Conservation (phyloP, 129 eudicot genomes). For the Tanacetum coccineum region DNA sequence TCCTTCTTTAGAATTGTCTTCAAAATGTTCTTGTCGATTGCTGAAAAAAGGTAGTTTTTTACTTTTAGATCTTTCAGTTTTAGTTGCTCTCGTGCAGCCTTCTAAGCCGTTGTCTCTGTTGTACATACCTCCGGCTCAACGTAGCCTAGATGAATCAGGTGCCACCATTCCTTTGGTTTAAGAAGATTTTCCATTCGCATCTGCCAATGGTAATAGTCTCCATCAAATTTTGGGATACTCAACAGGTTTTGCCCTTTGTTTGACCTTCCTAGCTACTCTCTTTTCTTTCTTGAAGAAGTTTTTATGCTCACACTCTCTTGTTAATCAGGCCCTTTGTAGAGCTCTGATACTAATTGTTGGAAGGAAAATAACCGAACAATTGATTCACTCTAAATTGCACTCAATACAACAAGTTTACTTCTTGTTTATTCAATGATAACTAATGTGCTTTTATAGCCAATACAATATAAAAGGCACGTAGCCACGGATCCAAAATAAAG, state of each 20-base stretch:
- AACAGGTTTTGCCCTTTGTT: not conserved
- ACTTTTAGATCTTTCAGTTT: not conserved
- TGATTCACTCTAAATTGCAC: not conserved
- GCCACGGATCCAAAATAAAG: not conserved
- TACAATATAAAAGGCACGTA: not conserved
- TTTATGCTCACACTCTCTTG: not conserved
- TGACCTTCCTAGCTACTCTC: not conserved
- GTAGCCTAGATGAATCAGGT: not conserved
- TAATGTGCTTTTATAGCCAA: constrained; percentile 3
- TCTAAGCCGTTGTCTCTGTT: not conserved
- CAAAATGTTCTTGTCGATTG: not conserved
- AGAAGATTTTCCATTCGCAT: constrained; percentile 7
- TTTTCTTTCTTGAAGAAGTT: not conserved
- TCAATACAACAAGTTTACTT: not conserved
- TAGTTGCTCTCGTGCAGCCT: constrained; percentile 8
- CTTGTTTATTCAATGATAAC: not conserved
- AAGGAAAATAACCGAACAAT: not conserved
- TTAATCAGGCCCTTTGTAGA: not conserved
- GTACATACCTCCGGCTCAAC: not conserved
- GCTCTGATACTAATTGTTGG: constrained; percentile 5
- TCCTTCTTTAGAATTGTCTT: constrained; percentile 3
- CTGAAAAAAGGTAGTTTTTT: constrained; percentile 2
- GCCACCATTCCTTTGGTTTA: constrained; percentile 1
- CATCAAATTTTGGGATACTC: not conserved
- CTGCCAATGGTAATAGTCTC: not conserved